phyloP scores from a whole-genome alignment of 2,329 filamentous ascomycete genomes.

The Calonectria crousiana region DNA sequence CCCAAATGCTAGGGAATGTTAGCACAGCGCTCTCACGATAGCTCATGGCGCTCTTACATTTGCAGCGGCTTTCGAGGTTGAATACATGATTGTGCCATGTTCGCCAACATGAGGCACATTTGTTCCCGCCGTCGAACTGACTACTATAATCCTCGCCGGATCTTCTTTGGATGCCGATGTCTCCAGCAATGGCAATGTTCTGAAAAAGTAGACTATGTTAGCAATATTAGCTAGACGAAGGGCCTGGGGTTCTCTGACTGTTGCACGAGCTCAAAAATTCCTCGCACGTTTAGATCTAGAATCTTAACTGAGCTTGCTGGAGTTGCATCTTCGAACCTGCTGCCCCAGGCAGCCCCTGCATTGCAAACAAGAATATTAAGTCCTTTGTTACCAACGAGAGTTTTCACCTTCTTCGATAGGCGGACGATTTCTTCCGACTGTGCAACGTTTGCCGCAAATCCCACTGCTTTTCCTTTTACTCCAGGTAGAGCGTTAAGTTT shows the following conservation, averaged over 20 bases:
- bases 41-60: conserved; percentile 43
- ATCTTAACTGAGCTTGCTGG: conserved; percentile 73
- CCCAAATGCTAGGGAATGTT: conserved; percentile 63
- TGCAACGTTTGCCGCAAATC: conserved; percentile 75
- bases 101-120: conserved; percentile 70
- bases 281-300: conserved; percentile 78
- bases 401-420: conserved; percentile 67
- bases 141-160: conserved; percentile 75
- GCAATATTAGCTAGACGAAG: not conserved
- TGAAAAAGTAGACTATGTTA: conserved; percentile 23
- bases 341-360: conserved; percentile 79
- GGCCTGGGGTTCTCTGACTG: conserved; percentile 53
- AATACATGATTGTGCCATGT: conserved; percentile 75
- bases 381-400: conserved; percentile 66
- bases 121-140: conserved; percentile 75
- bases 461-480: conserved; percentile 69
- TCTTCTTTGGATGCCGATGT: conserved; percentile 40
- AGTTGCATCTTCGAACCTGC: conserved; percentile 71
- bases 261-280: conserved; percentile 76
- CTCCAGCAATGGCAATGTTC: conserved; percentile 60
- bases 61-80: conserved; percentile 76
- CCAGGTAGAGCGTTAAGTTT: conserved; percentile 73
- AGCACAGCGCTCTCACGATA: not conserved
- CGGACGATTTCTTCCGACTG: conserved; percentile 71
- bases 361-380: conserved; percentile 79